Conservation (phyloP, 371 early-diverging fungal species). For the Blakeslea trispora region DNA sequence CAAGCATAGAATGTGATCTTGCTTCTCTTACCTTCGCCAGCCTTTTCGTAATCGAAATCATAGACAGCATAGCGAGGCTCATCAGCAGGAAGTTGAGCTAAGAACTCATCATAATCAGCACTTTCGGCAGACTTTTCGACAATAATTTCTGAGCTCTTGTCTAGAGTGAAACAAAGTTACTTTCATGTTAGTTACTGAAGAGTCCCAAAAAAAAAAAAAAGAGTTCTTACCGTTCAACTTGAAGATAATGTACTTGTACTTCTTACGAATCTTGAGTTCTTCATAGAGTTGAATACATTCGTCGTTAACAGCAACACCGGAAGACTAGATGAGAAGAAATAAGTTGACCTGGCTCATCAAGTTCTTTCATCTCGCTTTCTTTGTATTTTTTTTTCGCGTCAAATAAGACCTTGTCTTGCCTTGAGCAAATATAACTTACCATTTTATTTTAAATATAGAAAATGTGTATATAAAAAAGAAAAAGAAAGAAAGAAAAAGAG, state of each 20-base stretch:
- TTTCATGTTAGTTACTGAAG: conserved; percentile 6
- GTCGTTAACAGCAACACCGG: conserved; percentile 72
- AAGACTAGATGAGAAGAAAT: conserved; percentile 45
- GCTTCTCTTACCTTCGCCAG: conserved; percentile 70
- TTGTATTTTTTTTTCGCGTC: no score
- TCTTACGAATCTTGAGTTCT: conserved; percentile 75
- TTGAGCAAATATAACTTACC: no score
- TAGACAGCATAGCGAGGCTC: conserved; percentile 86
- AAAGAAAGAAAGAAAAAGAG: no score
- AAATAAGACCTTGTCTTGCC: no score
- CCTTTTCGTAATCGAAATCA: conserved; percentile 76
- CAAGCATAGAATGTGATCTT: conserved; percentile 62
- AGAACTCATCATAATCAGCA: conserved; percentile 68
- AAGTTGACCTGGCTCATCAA: no score
- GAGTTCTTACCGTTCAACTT: conserved; percentile 62
- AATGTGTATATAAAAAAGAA: no score
- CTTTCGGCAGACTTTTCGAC: conserved; percentile 63
- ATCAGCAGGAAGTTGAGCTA: conserved; percentile 60
- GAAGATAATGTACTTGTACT: conserved; percentile 77
- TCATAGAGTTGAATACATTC: conserved; percentile 64
- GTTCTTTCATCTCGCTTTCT: no score
- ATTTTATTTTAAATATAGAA: no score
- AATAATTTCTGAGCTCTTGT: conserved; percentile 61
- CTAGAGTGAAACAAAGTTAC: conserved; percentile 19
- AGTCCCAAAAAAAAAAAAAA: not conserved